Percentiles rank a stretch among this genome's conserved stretches.
Conservation (phyloP, 108 stramenopile genomes). For the Skeletonema grethae region DNA sequence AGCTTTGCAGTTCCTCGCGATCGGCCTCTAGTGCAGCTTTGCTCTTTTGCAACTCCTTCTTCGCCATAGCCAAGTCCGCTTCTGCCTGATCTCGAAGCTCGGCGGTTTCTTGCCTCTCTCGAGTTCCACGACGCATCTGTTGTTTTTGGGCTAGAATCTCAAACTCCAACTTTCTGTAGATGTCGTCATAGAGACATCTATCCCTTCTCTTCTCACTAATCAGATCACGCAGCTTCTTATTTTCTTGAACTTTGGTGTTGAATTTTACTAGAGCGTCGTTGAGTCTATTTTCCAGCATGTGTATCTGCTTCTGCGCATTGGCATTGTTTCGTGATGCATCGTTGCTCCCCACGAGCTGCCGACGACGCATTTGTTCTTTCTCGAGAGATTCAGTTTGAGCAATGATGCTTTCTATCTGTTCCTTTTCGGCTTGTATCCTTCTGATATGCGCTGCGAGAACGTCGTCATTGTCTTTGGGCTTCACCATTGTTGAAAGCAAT, state of each 20-base stretch:
- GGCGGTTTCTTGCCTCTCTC: neutral
- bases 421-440: slow-evolving; percentile 13
- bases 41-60: slow-evolving; percentile 2
- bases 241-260: slow-evolving; percentile 17
- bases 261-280: slow-evolving; percentile 22
- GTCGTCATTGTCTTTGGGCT: too few relatives aligned
- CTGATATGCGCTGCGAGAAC: neutral
- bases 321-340: neutral
- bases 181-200: slow-evolving; percentile 18
- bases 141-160: neutral
- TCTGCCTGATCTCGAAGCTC: slow-evolving; percentile 2
- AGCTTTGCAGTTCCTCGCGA: neutral
- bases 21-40: neutral
- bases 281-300: slow-evolving; percentile 11
- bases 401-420: slow-evolving; percentile 8
- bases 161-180: slow-evolving; percentile 19
- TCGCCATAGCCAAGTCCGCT: neutral
- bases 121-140: slow-evolving; percentile 6
- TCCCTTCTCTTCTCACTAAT: slow-evolving; percentile 17
- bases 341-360: neutral
- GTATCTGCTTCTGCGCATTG: neutral
- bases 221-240: slow-evolving; percentile 16
- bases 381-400: slow-evolving; percentile 4
- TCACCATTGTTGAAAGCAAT: too few relatives aligned
- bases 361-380: neutral